These are phyloP conservation scores for Aspergillus luchuensis DNA, from an alignment of 2,329 filamentous ascomycete genomes.

Conservation along the genomic window DNA sequence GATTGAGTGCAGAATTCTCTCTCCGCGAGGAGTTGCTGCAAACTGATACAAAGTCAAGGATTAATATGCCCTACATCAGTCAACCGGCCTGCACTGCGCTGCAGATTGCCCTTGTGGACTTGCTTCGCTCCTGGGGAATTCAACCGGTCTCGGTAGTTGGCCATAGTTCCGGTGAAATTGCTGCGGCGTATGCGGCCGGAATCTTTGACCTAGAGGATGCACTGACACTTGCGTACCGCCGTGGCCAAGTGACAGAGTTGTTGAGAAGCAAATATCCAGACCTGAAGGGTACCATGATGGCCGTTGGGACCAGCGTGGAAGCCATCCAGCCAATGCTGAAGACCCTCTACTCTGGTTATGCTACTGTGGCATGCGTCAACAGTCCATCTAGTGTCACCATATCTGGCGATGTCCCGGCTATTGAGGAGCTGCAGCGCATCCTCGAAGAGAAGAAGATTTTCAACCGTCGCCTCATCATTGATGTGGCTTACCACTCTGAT, in stretches of 20 bases:
- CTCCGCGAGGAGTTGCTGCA: background rate
- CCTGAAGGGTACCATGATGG: background rate
- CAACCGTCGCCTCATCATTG: background rate
- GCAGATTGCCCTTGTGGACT: background rate
- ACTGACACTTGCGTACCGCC: background rate
- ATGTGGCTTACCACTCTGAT: background rate
- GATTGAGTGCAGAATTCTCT: background rate
- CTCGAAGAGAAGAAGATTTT: background rate
- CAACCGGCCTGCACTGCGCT: conserved; percentile 15
- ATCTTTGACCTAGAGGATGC: background rate
- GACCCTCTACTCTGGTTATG: background rate
- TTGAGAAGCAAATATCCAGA: background rate
- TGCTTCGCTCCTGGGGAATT: conserved; percentile 21
- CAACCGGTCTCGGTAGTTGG: conserved; percentile 1
- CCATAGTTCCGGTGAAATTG: background rate
- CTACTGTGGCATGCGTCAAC: background rate
- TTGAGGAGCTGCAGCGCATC: background rate
- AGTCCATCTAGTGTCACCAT: background rate
- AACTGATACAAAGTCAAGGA: conserved; percentile 10
- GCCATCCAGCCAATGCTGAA: background rate
- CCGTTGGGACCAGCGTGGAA: background rate
- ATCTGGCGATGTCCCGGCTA: background rate
- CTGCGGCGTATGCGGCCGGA: background rate
- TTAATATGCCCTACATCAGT: conserved; percentile 30
- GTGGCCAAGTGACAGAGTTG: background rate